Base-by-base conservation (phyloP, 1,284 basidiomycete species). In the Irpex sp. region DNA sequence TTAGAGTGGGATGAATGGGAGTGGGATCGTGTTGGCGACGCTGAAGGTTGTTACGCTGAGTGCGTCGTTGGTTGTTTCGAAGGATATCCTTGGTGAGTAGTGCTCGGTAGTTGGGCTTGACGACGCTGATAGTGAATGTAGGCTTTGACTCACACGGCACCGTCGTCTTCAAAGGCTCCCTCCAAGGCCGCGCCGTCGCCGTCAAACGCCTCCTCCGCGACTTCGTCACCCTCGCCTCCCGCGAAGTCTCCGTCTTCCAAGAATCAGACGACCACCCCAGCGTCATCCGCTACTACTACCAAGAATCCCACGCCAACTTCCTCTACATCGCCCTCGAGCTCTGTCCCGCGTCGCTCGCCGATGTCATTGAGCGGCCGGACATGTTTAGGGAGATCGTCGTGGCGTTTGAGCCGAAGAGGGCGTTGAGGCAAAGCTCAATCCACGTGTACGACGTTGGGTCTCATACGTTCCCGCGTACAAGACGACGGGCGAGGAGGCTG, bases 221-320 rank as follows among this genome's bases (percentile, higher is more conserved):
- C n/a, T n/a, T n/a, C n/a, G n/a, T n/a, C n/a, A n/a, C n/a, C n/a
- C 87, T 99, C 38, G 96, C 97, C 1, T 87, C 91, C 6, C 93
- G 97, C 63, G 97, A 99, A 80, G 96, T 98, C 26, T 91, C 88
- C 72, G 86, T 99, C 54, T 83, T 99, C 2, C 94, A 97, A 78
- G 96, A 98, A 73, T 94, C 93, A 48, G 97, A 99, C 78, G 95
- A 97, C 74, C 97, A 99, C 72, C 95, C 96, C 3, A 98, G 99
- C 76, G 97, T 99, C 70, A 97, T 99, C 68, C 89, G 97, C 62
- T 97, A 99, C 76, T 99, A 96, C 77, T 98, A 96, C 78, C 95
- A 98, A 81, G 97, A 99, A 78, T 84, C 92, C 0, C 90, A 93
- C 21, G 88, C 89, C 44, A 94, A 93, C 72, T 99, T 99, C 81